Base-by-base conservation (phyloP, 108 stramenopile genomes). In the Nitzschia sp. region DNA sequence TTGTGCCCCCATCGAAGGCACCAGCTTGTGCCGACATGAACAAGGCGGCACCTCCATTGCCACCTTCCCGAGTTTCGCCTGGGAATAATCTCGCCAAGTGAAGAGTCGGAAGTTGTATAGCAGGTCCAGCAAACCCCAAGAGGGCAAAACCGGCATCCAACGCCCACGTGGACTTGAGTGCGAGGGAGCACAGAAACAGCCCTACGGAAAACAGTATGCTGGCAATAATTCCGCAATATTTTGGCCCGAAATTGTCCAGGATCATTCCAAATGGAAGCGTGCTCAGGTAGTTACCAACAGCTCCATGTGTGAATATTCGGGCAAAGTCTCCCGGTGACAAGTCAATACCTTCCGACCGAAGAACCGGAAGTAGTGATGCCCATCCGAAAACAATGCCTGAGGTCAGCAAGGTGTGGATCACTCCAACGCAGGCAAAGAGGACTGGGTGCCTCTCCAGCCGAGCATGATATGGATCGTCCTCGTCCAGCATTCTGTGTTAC, bases 21-120 rank as follows among this genome's bases (percentile, higher is more conserved):
- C 63, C 77, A 18, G 77, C 77, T 27, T 78, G 77, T 26, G 59
- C 49, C 23, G 66, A 68, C 77, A 78, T 78, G 77, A 47, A 70
- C 4, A 76, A 4, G 9, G 62, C 75, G 26, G 49, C 75, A 3
- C 59, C 74, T 4, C 66, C 67, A 45, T 30, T 66, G 0, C 74
- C 67, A 24, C 46, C 57, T 36, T 54, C 60, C 1, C 25, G 21
- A 46, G 42, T 15, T 36, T 55, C 64, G 3, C 38, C 64, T 36
- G 66, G 28, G 68, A 78, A 78, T 18, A 78, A 58, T 34, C 56
- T 56, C 11, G 77, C 69, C 19, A 78, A 51, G 46, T 72, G 72
- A 2, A 78, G 31, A 1, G 77, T 78, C 13, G 77, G 77, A 29
- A 78, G 24, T 63, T 78, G 77, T 48, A 78, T 68, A 11, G 54